These are phyloP conservation scores for Plasmodium relictum DNA, from an alignment of 169 alveolate genomes.

Conservation along the genomic window DNA sequence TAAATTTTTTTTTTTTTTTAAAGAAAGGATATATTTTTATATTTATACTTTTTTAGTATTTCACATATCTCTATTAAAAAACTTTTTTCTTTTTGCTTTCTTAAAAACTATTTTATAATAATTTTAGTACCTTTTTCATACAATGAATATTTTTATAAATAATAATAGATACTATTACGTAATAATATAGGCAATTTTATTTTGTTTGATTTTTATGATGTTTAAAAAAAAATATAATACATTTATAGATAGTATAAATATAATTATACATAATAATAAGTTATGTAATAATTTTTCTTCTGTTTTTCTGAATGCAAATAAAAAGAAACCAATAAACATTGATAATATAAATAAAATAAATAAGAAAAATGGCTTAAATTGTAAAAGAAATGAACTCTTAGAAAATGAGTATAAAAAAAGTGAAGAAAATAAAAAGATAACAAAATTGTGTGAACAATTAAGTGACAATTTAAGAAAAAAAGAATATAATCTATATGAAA, in stretches of 20 bases:
- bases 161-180: not conserved
- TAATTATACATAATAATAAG: not conserved
- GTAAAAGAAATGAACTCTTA: not conserved
- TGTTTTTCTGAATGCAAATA: constrained; percentile 4
- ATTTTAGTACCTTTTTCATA: too few relatives aligned
- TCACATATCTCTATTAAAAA: too few relatives aligned
- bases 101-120: too few relatives aligned
- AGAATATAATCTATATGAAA: constrained; percentile 42
- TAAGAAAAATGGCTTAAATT: not conserved
- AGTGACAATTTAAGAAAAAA: constrained; percentile 27
- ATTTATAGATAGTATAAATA: constrained; percentile 7
- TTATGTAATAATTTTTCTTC: constrained; percentile 9
- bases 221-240: constrained; percentile 25
- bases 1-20: too few relatives aligned
- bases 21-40: too few relatives aligned
- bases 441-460: constrained; percentile 38
- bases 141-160: not conserved
- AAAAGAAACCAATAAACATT: constrained; percentile 38
- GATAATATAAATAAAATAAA: constrained; percentile 21
- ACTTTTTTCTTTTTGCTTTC: too few relatives aligned
- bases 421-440: constrained; percentile 37
- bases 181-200: not conserved
- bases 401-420: not conserved
- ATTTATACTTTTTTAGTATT: too few relatives aligned
- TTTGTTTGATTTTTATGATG: constrained; percentile 28